phyloP scores from a whole-genome alignment of 169 alveolate species.

The Ichthyophthirius multifiliis region DNA sequence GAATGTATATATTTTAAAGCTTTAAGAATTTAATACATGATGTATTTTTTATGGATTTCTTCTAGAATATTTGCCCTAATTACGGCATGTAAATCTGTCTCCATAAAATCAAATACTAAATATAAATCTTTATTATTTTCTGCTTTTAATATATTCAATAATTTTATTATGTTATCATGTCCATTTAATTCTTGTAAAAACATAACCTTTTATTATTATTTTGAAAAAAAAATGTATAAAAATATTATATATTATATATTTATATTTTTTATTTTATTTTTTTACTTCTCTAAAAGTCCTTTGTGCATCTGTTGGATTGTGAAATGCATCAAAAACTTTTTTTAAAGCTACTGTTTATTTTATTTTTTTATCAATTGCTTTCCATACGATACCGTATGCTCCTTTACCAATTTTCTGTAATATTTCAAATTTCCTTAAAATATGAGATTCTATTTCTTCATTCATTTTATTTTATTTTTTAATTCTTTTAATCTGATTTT shows the following conservation, averaged over 20 bases:
- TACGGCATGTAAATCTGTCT: conserved; percentile 56
- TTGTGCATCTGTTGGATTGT: conserved; percentile 57
- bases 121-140: conserved; percentile 48
- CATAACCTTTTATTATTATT: neutral
- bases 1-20: conserved; percentile 66
- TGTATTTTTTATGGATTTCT: conserved; percentile 60
- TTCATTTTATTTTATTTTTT: too few species aligned
- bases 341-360: conserved; percentile 49
- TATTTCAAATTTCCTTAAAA: conserved; percentile 39
- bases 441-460: conserved; percentile 48
- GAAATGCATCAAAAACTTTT: conserved; percentile 59
- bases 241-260: too few species aligned
- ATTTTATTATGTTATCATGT: conserved; percentile 49
- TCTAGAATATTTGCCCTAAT: conserved; percentile 52
- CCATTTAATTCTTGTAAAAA: conserved; percentile 46
- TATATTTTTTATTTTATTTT: neutral
- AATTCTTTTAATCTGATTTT: too few species aligned
- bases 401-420: conserved; percentile 44
- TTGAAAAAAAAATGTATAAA: too few species aligned
- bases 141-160: conserved; percentile 36
- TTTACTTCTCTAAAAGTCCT: conserved; percentile 54
- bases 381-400: conserved; percentile 62
- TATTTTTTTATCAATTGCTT: conserved; percentile 49
- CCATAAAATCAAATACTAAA: conserved; percentile 64
- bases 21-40: conserved; percentile 53